A percentile compares a stretch with the other conserved stretches of the same genome.
Evolutionary conservation across 352 stramenopile genomes (phyloP).

Genomic region (Aphanomyces euteiches): DNA sequence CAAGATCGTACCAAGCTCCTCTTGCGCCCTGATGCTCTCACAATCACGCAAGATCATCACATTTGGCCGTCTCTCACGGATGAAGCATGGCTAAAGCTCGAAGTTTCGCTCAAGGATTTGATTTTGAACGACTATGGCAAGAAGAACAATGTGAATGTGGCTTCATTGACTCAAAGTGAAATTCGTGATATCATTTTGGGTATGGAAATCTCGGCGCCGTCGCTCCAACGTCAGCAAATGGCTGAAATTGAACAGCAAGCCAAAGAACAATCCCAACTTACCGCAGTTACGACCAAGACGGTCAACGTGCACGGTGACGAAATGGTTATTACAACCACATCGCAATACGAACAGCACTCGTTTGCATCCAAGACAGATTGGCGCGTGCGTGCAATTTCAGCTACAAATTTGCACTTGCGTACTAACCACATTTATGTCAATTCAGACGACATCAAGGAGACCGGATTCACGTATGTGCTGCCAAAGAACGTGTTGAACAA

Average conservation of each 20-base stretch:
- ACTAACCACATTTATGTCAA: constrained; percentile 99
- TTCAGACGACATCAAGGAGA: constrained; percentile 97
- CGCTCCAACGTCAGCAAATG: constrained; percentile 98
- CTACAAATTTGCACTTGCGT: constrained; percentile 97
- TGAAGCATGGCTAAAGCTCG: constrained; percentile 99
- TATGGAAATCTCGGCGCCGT: constrained; percentile 99
- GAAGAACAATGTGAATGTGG: constrained; percentile 99
- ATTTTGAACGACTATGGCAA: constrained; percentile 99
- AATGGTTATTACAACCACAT: constrained; percentile 99
- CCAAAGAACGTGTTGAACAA: constrained; percentile 99
- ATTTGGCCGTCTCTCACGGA: constrained; percentile 99
- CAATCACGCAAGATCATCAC: constrained; percentile 98
- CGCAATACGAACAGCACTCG: constrained; percentile 98
- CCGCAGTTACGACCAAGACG: constrained; percentile 98
- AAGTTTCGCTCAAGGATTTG: constrained; percentile 99
- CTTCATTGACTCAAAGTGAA: constrained; percentile 98
- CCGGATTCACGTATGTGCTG: constrained; percentile 98
- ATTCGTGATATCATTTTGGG: constrained; percentile 99
- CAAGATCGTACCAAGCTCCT: constrained; percentile 95
- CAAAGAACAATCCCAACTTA: constrained; percentile 97
- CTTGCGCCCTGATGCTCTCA: constrained; percentile 96
- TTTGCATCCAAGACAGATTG: constrained; percentile 99
- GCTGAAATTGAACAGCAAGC: constrained; percentile 99
- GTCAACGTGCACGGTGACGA: constrained; percentile 99
- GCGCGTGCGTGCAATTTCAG: constrained; percentile 97